Evolutionary conservation across 2,329 filamentous ascomycete genomes (phyloP).

Genomic region (Stenocarpella maydis): DNA sequence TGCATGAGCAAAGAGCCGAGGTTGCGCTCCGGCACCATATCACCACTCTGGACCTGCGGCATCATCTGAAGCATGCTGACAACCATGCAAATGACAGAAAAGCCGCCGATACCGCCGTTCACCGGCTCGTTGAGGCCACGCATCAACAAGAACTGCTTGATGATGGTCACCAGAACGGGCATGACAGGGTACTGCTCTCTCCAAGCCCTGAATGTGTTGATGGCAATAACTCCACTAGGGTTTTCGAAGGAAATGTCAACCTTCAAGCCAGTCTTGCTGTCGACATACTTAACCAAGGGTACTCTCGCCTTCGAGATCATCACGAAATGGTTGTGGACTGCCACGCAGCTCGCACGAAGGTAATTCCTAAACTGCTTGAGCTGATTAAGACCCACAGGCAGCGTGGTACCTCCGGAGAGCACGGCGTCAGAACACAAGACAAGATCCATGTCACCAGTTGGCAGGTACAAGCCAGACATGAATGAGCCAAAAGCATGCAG

Average conservation of each 20-base stretch:
- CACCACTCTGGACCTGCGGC: constrained; percentile 72
- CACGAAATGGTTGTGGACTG: constrained; percentile 66
- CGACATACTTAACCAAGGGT: constrained; percentile 90
- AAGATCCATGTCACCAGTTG: constrained; percentile 90
- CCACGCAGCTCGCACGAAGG: constrained; percentile 64
- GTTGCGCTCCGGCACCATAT: constrained; percentile 68
- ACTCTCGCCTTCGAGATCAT: constrained; percentile 81
- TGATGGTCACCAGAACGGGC: constrained; percentile 83
- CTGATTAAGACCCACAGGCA: constrained; percentile 54
- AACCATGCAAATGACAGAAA: constrained; percentile 92
- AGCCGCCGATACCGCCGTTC: constrained; percentile 90
- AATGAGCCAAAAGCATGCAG: constrained; percentile 91
- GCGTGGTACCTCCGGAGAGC: constrained; percentile 59
- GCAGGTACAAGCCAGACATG: constrained; percentile 77
- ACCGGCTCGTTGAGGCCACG: constrained; percentile 90
- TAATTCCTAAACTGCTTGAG: constrained; percentile 71
- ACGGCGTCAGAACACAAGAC: constrained; percentile 75
- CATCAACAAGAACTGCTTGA: constrained; percentile 94
- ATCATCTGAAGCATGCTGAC: constrained; percentile 86
- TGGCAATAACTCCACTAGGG: constrained; percentile 78
- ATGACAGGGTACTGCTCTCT: constrained; percentile 81
- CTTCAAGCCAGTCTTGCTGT: constrained; percentile 78
- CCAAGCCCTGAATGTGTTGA: constrained; percentile 83
- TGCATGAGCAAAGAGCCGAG: constrained; percentile 84
- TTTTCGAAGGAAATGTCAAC: constrained; percentile 98